Percentiles rank a stretch among this genome's conserved stretches.
Conservation (phyloP, 2,329 filamentous ascomycete genomes). For the Sclerotinia nivalis region DNA sequence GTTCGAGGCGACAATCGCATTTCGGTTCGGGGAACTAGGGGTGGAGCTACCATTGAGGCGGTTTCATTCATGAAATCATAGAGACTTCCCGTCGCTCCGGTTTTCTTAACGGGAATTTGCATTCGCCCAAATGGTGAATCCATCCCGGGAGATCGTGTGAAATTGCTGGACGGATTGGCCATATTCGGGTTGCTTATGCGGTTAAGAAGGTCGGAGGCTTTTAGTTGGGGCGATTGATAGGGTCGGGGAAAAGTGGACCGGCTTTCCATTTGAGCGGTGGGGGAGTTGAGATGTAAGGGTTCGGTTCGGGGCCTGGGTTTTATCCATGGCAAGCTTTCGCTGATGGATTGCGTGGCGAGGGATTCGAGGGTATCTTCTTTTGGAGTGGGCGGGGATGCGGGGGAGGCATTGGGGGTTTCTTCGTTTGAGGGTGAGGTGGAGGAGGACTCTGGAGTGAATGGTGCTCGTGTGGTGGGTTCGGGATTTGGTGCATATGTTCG, state of each 20-base stretch:
- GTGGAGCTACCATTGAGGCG: not conserved
- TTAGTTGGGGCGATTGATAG: constrained; percentile 1
- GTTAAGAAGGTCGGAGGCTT: not conserved
- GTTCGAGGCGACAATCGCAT: constrained; percentile 36
- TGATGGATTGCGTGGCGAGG: constrained; percentile 1
- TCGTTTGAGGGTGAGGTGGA: not conserved
- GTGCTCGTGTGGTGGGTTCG: constrained; percentile 13
- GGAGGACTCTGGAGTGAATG: not conserved
- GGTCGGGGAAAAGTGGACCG: not conserved
- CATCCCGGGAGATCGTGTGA: not conserved
- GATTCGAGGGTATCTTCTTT: constrained; percentile 23
- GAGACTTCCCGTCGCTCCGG: not conserved
- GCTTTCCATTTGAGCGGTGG: constrained; percentile 4
- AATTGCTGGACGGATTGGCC: not conserved
- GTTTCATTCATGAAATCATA: constrained; percentile 5
- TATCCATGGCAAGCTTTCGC: constrained; percentile 2
- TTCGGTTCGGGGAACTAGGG: constrained; percentile 12
- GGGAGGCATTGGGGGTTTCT: not conserved
- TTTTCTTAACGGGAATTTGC: not conserved
- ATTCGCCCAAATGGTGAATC: not conserved
- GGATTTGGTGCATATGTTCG: not conserved
- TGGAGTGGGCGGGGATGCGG: constrained; percentile 9
- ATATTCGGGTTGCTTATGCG: not conserved
- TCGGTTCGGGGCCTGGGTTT: not conserved
- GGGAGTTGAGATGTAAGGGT: not conserved